phyloP scores from a whole-genome alignment of 768 basidiomycete genomes.

The Russula lepida region DNA sequence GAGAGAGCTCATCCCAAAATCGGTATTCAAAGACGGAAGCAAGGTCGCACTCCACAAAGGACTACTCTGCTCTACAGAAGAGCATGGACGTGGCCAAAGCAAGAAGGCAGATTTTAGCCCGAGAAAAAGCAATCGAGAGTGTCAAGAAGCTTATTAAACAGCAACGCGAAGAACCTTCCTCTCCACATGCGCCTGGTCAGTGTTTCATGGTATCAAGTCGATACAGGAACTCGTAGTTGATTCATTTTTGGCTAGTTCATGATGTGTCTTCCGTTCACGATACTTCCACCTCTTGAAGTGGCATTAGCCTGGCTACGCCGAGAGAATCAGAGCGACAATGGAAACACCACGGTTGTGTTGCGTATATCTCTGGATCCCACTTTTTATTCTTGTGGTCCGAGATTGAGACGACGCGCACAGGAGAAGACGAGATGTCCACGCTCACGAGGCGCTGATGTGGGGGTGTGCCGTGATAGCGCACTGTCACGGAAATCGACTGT shows the following conservation, averaged over 20 bases:
- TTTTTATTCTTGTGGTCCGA: neutral
- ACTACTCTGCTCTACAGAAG: conserved; percentile 39
- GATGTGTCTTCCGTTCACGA: neutral
- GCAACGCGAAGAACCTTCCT: neutral
- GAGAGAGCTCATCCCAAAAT: neutral
- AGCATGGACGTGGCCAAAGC: conserved; percentile 51
- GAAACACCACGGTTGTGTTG: neutral
- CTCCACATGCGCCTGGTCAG: neutral
- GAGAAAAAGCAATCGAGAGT: conserved; percentile 58
- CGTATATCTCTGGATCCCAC: neutral
- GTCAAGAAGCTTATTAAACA: conserved; percentile 51
- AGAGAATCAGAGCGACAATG: neutral
- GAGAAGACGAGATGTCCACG: conserved; percentile 84
- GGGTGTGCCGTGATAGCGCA: conserved; percentile 46
- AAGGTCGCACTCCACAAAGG: conserved; percentile 22
- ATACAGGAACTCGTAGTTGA: neutral
- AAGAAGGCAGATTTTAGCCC: conserved; percentile 55
- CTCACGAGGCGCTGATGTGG: conserved; percentile 71
- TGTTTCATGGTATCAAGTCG: neutral
- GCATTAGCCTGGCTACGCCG: neutral
- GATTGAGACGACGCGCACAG: conserved; percentile 73
- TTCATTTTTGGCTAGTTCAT: neutral
- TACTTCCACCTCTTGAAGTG: neutral
- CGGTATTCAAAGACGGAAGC: neutral
- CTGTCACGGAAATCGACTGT: conserved; percentile 85